Conservation (phyloP, 2,329 filamentous ascomycete genomes). For the Parafenestella ontariensis region DNA sequence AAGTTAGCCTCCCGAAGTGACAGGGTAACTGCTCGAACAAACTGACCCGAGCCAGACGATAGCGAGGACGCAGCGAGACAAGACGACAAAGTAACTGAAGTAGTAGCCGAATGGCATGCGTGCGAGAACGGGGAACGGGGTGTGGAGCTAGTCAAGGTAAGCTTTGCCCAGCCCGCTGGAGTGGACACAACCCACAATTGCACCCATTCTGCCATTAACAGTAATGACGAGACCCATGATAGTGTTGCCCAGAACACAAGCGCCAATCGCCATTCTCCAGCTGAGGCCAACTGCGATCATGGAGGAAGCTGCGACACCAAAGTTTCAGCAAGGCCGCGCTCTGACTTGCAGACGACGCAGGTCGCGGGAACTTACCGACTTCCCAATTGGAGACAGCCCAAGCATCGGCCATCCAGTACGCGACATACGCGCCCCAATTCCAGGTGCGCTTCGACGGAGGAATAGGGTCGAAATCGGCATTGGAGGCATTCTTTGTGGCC, state of each 20-base stretch:
- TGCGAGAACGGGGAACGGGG: slow-evolving; percentile 31
- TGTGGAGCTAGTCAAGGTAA: slow-evolving; percentile 27
- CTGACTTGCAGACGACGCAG: not conserved
- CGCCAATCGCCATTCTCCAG: slow-evolving; percentile 43
- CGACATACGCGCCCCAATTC: slow-evolving; percentile 43
- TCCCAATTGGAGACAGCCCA: slow-evolving; percentile 51
- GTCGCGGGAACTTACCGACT: slow-evolving; percentile 33
- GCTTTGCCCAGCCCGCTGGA: not conserved
- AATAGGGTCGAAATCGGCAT: slow-evolving; percentile 50
- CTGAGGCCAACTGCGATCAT: slow-evolving; percentile 36
- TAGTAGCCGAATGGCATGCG: slow-evolving; percentile 36
- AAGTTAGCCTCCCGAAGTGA: slow-evolving; percentile 9
- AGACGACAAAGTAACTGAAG: slow-evolving; percentile 36
- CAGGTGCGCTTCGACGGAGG: slow-evolving; percentile 49
- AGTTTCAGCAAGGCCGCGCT: not conserved
- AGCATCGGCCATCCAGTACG: slow-evolving; percentile 52
- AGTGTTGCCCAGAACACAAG: slow-evolving; percentile 42
- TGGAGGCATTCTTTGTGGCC: slow-evolving; percentile 40
- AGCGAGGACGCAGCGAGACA: slow-evolving; percentile 44
- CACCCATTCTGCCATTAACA: slow-evolving; percentile 35
- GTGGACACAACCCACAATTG: slow-evolving; percentile 18
- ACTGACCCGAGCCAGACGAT: slow-evolving; percentile 46
- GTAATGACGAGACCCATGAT: slow-evolving; percentile 39
- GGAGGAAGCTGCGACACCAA: slow-evolving; percentile 26
- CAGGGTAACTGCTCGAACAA: not conserved